A percentile compares a stretch with the other conserved stretches of the same genome.
phyloP scores from a whole-genome alignment of 768 basidiomycete genomes.

The Tulasnella calospora region DNA sequence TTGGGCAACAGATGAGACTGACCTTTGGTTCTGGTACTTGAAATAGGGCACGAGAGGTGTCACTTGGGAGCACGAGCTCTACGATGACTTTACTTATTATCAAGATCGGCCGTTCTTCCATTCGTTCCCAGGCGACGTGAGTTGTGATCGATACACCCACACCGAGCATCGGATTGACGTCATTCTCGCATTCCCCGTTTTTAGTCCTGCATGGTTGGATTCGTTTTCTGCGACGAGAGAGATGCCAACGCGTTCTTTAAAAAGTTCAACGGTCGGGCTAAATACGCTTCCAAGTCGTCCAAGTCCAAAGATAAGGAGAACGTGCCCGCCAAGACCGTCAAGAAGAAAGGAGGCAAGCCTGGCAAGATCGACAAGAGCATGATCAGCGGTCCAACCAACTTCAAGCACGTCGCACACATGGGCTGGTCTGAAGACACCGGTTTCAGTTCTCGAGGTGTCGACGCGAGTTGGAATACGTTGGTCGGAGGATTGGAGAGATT shows the following conservation, averaged over 20 bases:
- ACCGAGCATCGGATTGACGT: not conserved
- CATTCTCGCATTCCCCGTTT: not conserved
- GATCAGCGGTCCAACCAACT: conserved; percentile 78
- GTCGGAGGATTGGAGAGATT: conserved; percentile 57
- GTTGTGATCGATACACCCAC: conserved; percentile 34
- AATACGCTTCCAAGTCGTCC: conserved; percentile 49
- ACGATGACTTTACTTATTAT: conserved; percentile 71
- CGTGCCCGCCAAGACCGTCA: conserved; percentile 30
- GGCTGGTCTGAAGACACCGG: conserved; percentile 84
- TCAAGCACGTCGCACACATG: conserved; percentile 92
- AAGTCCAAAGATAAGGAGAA: conserved; percentile 21
- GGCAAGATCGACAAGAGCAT: conserved; percentile 88
- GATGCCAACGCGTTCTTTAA: conserved; percentile 85
- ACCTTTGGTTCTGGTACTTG: not conserved
- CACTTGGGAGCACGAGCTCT: conserved; percentile 91
- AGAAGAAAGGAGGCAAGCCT: conserved; percentile 54
- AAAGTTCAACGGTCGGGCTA: conserved; percentile 65
- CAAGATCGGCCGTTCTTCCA: conserved; percentile 89
- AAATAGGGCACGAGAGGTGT: conserved; percentile 70
- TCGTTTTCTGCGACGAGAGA: conserved; percentile 81
- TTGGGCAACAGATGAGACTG: not conserved
- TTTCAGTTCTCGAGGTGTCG: conserved; percentile 80
- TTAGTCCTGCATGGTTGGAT: conserved; percentile 84
- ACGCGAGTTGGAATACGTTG: conserved; percentile 80
- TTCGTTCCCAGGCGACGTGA: conserved; percentile 85